Percentiles rank a stretch among this genome's conserved stretches.
phyloP scores from a whole-genome alignment of 2,329 filamentous ascomycete genomes.

The Amauroascus niger region DNA sequence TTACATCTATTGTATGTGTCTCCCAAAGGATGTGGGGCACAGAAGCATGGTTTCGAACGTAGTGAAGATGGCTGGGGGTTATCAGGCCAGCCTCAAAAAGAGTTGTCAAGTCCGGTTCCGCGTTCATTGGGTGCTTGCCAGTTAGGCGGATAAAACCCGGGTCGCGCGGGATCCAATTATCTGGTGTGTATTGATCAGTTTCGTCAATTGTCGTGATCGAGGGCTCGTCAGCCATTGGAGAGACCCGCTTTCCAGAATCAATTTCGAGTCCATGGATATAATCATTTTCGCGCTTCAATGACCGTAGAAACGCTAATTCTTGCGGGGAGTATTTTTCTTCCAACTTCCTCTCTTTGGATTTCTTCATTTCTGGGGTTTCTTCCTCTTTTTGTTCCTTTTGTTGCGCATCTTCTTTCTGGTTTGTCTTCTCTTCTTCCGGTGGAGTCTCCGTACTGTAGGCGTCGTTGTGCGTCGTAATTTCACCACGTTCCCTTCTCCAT shows the following conservation, averaged over 20 bases:
- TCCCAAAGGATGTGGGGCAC: constrained; percentile 45
- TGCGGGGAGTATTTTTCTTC: constrained; percentile 33
- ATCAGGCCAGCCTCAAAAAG: constrained; percentile 43
- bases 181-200: constrained; percentile 43
- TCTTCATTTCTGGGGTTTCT: constrained; percentile 17
- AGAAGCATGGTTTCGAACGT: constrained; percentile 46
- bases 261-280: constrained; percentile 34
- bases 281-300: constrained; percentile 38
- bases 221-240: constrained; percentile 28
- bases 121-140: constrained; percentile 47
- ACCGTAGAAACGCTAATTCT: constrained; percentile 36
- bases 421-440: constrained; percentile 9
- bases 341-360: constrained; percentile 24
- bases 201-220: constrained; percentile 38
- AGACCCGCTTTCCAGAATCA: constrained; percentile 37
- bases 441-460: constrained; percentile 25
- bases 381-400: constrained; percentile 22
- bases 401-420: constrained; percentile 9
- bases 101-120: constrained; percentile 36
- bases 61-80: constrained; percentile 45
- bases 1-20: constrained; percentile 40
- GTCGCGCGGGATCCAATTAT: constrained; percentile 46
- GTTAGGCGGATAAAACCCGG: constrained; percentile 42
- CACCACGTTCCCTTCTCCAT: constrained; percentile 26
- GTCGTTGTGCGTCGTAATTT: constrained; percentile 30